Evolutionary conservation across 1,284 basidiomycete species (phyloP).

Genomic region (Gymnopus androsaceus): DNA sequence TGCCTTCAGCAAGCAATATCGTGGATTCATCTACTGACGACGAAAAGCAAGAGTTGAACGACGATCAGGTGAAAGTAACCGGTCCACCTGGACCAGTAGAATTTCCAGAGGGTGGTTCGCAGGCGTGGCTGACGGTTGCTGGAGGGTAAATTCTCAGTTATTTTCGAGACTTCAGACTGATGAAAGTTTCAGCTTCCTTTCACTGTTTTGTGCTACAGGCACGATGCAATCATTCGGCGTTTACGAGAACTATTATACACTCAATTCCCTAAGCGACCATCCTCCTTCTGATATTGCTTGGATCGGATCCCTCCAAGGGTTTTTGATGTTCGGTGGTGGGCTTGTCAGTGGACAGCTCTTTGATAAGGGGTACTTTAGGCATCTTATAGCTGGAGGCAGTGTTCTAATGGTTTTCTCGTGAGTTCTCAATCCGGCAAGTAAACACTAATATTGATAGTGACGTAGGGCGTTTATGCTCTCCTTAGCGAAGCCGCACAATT

Average conservation of each 20-base stretch:
- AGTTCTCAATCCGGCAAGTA: too few relatives aligned
- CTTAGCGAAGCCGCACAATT: slow-evolving; percentile 24
- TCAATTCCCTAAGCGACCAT: slow-evolving; percentile 27
- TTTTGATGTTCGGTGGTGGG: slow-evolving; percentile 32
- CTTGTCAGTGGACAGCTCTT: slow-evolving; percentile 25
- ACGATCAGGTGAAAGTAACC: too few relatives aligned
- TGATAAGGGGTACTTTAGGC: slow-evolving; percentile 22
- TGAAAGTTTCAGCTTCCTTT: not conserved
- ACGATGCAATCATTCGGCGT: slow-evolving; percentile 47
- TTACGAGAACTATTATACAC: slow-evolving; percentile 47
- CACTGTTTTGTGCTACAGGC: slow-evolving; percentile 21
- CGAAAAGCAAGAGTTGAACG: too few relatives aligned
- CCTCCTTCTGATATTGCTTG: slow-evolving; percentile 42
- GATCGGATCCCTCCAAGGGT: slow-evolving; percentile 44
- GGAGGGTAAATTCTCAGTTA: slow-evolving; percentile 1
- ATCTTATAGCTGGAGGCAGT: slow-evolving; percentile 17
- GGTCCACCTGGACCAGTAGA: too few relatives aligned
- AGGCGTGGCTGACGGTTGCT: slow-evolving; percentile 3
- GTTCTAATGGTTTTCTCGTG: slow-evolving; percentile 21
- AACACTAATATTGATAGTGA: too few relatives aligned
- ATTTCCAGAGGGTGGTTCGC: slow-evolving; percentile 2
- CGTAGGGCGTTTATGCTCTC: slow-evolving; percentile 25
- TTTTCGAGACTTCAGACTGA: not conserved
- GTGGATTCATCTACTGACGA: too few relatives aligned
- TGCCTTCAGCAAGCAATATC: too few relatives aligned